phyloP scores from a whole-genome alignment of 169 alveolate species.

The Neospora caninum region DNA sequence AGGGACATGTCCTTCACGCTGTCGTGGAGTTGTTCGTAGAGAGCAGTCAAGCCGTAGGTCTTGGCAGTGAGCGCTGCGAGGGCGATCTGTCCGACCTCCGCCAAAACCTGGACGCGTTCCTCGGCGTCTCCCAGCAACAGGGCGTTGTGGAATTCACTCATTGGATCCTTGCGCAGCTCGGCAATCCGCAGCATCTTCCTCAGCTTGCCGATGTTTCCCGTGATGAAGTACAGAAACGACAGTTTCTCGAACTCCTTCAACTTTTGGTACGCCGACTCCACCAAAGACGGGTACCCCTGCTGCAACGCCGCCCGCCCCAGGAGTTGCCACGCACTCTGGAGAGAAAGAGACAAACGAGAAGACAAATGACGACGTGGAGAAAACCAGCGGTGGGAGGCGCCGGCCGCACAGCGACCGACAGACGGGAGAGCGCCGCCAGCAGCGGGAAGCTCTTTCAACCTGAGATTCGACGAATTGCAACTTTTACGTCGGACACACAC shows the following conservation, averaged over 20 bases:
- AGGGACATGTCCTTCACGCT: slow-evolving; percentile 50
- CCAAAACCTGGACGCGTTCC: slow-evolving; percentile 88
- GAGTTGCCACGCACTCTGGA: slow-evolving; percentile 67
- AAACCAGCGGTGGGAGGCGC: slow-evolving; percentile 3
- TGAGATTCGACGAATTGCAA: too few species aligned
- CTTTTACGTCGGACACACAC: too few species aligned
- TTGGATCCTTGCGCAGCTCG: slow-evolving; percentile 82
- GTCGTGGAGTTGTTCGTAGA: slow-evolving; percentile 67
- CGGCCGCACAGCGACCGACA: not conserved
- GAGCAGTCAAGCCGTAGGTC: slow-evolving; percentile 74
- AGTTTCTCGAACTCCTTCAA: slow-evolving; percentile 86
- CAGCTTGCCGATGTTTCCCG: slow-evolving; percentile 81
- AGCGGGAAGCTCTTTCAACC: too few species aligned
- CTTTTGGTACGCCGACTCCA: slow-evolving; percentile 90
- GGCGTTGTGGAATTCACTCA: slow-evolving; percentile 87
- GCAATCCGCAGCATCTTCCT: slow-evolving; percentile 84
- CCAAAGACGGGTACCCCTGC: slow-evolving; percentile 88
- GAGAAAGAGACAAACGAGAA: not conserved
- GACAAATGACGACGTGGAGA: not conserved
- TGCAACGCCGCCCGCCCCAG: slow-evolving; percentile 79
- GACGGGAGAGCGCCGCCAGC: too few species aligned
- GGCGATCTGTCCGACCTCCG: slow-evolving; percentile 89
- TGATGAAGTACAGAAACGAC: slow-evolving; percentile 84
- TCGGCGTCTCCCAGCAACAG: slow-evolving; percentile 87
- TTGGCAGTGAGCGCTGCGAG: slow-evolving; percentile 84